phyloP scores from a whole-genome alignment of 768 basidiomycete species.

The Suillus clintonianus region DNA sequence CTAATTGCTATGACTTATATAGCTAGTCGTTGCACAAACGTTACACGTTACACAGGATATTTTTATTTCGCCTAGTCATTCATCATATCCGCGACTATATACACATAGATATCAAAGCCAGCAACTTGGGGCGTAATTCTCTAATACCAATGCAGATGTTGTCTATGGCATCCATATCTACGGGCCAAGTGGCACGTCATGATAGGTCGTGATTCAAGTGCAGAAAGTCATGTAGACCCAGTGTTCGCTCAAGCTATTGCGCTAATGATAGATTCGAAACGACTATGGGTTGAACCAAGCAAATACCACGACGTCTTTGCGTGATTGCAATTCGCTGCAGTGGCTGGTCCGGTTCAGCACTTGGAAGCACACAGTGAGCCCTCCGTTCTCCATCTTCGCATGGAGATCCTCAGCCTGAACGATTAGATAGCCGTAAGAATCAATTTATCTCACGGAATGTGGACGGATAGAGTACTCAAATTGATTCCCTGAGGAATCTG shows the following conservation, averaged over 20 bases:
- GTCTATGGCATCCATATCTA: too few species aligned
- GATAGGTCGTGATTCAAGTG: neutral
- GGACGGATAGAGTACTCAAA: constrained; percentile 25
- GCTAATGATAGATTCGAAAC: neutral
- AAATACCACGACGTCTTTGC: neutral
- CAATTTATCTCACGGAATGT: neutral
- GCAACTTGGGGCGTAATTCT: too few species aligned
- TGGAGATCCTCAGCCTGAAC: constrained; percentile 32
- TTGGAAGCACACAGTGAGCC: constrained; percentile 13
- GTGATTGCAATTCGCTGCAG: constrained; percentile 15
- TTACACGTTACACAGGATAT: constrained; percentile 16
- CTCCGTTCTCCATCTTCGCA: constrained; percentile 52
- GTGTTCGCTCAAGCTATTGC: too few species aligned
- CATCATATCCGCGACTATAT: too few species aligned
- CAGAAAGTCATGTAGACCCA: too few species aligned
- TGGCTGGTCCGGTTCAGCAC: neutral
- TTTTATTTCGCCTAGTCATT: too few species aligned
- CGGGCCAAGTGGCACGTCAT: neutral
- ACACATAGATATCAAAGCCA: too few species aligned
- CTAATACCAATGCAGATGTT: too few species aligned
- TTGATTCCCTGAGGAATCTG: constrained; percentile 51
- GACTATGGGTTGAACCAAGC: neutral
- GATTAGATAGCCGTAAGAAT: neutral
- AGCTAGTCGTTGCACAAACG: too few species aligned
- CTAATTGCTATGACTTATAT: too few species aligned